These are phyloP conservation scores for Artemisia annua DNA, from an alignment of 129 eudicot genomes.

Conservation along the genomic window DNA sequence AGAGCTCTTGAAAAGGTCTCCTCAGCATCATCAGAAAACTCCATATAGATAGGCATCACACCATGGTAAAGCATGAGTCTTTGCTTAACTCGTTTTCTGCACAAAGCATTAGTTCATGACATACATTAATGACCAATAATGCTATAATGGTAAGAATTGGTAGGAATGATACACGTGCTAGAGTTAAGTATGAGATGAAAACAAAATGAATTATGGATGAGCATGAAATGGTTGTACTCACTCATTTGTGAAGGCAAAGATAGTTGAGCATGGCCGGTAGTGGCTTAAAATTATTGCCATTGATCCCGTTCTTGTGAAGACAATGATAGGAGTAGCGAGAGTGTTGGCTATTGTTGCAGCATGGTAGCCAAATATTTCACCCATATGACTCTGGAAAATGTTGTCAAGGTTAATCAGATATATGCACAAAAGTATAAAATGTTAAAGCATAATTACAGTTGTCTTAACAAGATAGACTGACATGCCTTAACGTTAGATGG, in stretches of 20 bases:
- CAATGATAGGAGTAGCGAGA: slow-evolving; percentile 72
- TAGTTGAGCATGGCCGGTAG: slow-evolving; percentile 79
- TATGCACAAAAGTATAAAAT: not conserved
- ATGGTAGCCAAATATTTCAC: slow-evolving; percentile 90
- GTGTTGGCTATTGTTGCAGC: slow-evolving; percentile 89
- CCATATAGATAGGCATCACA: slow-evolving; percentile 91
- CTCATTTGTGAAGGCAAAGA: slow-evolving; percentile 96
- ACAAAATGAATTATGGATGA: not conserved
- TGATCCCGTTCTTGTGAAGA: slow-evolving; percentile 94
- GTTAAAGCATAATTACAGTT: not conserved
- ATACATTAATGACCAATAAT: not conserved
- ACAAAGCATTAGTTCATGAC: slow-evolving; percentile 10
- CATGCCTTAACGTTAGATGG: not conserved
- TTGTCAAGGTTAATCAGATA: slow-evolving; percentile 14
- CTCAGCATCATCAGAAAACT: slow-evolving; percentile 90
- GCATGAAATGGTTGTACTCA: slow-evolving; percentile 39
- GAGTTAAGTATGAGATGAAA: not conserved
- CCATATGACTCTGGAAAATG: slow-evolving; percentile 76
- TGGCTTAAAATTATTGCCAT: slow-evolving; percentile 94
- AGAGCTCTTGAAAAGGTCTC: slow-evolving; percentile 96
- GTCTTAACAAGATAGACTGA: not conserved
- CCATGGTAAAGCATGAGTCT: slow-evolving; percentile 82
- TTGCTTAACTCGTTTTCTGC: slow-evolving; percentile 88
- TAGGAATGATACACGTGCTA: not conserved
- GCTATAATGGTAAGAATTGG: not conserved